Conservation (phyloP, 768 basidiomycete species). For the Lyophyllum semitale region DNA sequence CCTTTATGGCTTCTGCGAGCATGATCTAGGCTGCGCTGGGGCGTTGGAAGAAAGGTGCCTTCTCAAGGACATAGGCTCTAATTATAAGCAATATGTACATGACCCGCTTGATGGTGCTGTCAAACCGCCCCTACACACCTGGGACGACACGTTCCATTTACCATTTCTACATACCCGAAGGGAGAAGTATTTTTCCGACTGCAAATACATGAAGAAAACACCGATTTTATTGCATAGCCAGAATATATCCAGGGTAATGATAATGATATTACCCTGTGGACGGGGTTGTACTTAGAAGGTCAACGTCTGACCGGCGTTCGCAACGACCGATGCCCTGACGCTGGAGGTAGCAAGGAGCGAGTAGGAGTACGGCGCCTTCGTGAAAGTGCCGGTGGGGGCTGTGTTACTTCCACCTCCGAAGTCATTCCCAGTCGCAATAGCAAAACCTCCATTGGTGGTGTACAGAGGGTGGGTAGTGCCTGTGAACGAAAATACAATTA, state of each 20-base stretch:
- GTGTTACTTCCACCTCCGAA: slow-evolving; percentile 34
- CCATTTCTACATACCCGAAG: neutral
- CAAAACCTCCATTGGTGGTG: slow-evolving; percentile 41
- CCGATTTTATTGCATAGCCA: neutral
- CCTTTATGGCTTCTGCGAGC: slow-evolving; percentile 25
- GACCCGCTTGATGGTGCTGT: neutral
- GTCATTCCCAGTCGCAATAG: slow-evolving; percentile 39
- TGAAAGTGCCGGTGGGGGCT: slow-evolving; percentile 33
- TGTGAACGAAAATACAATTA: neutral
- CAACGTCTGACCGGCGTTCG: slow-evolving; percentile 32
- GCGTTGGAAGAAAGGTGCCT: slow-evolving; percentile 1
- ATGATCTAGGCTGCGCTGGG: slow-evolving; percentile 6
- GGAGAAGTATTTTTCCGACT: neutral
- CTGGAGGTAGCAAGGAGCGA: slow-evolving; percentile 26
- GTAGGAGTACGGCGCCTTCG: slow-evolving; percentile 35
- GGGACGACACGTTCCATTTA: neutral
- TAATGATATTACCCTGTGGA: no score
- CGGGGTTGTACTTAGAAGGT: slow-evolving; percentile 27
- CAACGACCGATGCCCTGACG: slow-evolving; percentile 28
- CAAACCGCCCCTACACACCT: neutral
- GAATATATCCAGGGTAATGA: neutral
- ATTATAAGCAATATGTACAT: slow-evolving; percentile 5
- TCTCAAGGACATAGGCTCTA: slow-evolving; percentile 8
- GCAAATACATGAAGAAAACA: neutral
- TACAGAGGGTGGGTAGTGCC: slow-evolving; percentile 40